A percentile compares a stretch with the other conserved stretches of the same genome.
Conservation (phyloP, 352 stramenopile genomes). For the Hyaloperonospora brassicae region DNA sequence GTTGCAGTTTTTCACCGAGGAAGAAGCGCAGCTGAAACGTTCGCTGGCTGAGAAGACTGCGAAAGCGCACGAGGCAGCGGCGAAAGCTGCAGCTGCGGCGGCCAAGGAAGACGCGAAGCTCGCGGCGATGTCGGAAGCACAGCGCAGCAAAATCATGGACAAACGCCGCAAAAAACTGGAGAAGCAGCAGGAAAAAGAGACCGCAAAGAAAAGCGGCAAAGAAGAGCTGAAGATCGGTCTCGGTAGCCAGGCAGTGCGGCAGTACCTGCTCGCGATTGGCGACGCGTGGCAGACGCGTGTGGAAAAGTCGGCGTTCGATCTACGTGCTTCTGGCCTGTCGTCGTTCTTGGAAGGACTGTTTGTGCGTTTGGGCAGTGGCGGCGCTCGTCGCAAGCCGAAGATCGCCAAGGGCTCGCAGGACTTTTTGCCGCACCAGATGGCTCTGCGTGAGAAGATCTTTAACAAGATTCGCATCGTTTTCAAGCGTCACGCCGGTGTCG, state of each 20-base stretch:
- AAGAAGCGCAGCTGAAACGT: constrained; percentile 52
- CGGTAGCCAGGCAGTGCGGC: constrained; percentile 54
- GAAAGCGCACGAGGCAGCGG: constrained; percentile 55
- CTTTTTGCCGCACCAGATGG: constrained; percentile 95
- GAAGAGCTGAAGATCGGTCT: constrained; percentile 61
- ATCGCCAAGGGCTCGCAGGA: constrained; percentile 91
- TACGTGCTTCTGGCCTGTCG: constrained; percentile 36
- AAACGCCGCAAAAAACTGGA: constrained; percentile 79
- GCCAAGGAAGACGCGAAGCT: constrained; percentile 83
- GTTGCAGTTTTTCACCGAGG: constrained; percentile 48
- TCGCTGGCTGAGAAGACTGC: constrained; percentile 47
- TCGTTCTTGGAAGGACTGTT: constrained; percentile 61
- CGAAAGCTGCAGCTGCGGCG: constrained; percentile 58
- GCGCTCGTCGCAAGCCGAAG: constrained; percentile 76
- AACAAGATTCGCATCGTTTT: constrained; percentile 96
- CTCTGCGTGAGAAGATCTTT: constrained; percentile 94
- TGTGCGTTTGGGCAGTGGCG: constrained; percentile 53
- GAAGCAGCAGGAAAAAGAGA: constrained; percentile 79
- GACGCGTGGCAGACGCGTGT: constrained; percentile 27
- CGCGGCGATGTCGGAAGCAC: constrained; percentile 61
- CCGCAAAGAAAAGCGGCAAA: constrained; percentile 53
- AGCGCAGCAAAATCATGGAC: constrained; percentile 68
- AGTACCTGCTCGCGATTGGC: constrained; percentile 30
- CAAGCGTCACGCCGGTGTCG: constrained; percentile 95
- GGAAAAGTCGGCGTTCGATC: constrained; percentile 45